phyloP scores from a whole-genome alignment of 768 basidiomycete genomes.

The Lentinula guzmanii region DNA sequence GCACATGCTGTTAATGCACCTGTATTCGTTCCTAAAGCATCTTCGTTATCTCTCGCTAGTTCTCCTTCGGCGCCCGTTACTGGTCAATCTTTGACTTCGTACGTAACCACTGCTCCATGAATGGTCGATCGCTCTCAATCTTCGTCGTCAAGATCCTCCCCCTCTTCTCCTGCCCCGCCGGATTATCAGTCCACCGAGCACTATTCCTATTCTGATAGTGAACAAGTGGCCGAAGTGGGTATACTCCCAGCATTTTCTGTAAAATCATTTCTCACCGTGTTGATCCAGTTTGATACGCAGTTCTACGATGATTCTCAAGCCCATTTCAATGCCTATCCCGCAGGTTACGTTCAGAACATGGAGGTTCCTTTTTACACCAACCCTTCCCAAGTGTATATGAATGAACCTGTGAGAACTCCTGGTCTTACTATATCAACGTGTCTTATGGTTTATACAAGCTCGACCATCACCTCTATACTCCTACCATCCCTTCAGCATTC shows the following conservation, averaged over 20 bases:
- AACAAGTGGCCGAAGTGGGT: constrained; percentile 29
- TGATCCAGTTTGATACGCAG: constrained; percentile 22
- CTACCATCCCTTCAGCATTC: constrained; percentile 52
- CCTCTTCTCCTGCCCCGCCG: constrained; percentile 4
- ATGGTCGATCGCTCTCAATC: neutral
- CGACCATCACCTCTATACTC: constrained; percentile 90
- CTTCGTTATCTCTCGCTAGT: constrained; percentile 24
- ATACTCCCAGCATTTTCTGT: neutral
- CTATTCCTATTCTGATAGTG: constrained; percentile 21
- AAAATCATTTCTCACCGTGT: neutral
- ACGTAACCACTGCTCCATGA: constrained; percentile 3
- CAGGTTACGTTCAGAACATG: constrained; percentile 33
- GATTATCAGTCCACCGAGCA: constrained; percentile 14
- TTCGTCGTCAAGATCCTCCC: constrained; percentile 10
- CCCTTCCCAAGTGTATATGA: constrained; percentile 41
- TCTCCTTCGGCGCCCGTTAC: constrained; percentile 16
- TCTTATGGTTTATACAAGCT: constrained; percentile 41
- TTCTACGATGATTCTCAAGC: constrained; percentile 21
- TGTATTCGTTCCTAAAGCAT: constrained; percentile 72
- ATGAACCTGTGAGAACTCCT: constrained; percentile 60
- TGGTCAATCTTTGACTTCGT: constrained; percentile 13
- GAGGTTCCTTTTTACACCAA: constrained; percentile 35
- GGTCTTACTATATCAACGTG: constrained; percentile 1
- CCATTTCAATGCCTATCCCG: constrained; percentile 22
- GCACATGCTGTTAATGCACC: constrained; percentile 78